Evolutionary conservation across 2,329 filamentous ascomycete species (phyloP).

Genomic region (Penicillium palitans): DNA sequence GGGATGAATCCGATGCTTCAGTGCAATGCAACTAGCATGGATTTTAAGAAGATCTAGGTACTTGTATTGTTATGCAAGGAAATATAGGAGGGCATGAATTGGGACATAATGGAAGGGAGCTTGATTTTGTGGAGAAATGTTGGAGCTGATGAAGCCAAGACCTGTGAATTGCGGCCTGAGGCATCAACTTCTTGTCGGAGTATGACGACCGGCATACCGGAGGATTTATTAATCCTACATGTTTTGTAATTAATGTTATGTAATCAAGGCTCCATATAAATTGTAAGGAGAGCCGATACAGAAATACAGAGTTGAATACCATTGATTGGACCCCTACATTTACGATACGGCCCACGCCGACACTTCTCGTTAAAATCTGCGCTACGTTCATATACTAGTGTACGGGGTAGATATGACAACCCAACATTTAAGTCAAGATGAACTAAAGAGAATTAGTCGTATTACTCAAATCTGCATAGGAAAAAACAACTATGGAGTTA

Average conservation of each 20-base stretch:
- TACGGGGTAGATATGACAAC: not conserved
- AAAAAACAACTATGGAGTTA: not conserved
- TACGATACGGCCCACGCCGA: too few relatives aligned
- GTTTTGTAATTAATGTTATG: too few relatives aligned
- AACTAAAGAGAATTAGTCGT: not conserved
- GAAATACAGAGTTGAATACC: too few relatives aligned
- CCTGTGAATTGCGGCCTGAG: slow-evolving; percentile 15
- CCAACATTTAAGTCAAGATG: not conserved
- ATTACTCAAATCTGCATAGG: slow-evolving; percentile 15
- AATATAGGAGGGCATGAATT: not conserved
- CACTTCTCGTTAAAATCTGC: too few relatives aligned
- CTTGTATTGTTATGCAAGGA: not conserved
- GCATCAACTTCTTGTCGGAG: slow-evolving; percentile 1
- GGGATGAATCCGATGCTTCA: not conserved
- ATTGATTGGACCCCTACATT: too few relatives aligned
- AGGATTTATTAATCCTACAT: too few relatives aligned
- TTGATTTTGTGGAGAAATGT: slow-evolving; percentile 19
- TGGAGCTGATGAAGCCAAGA: slow-evolving; percentile 15
- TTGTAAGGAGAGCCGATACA: too few relatives aligned
- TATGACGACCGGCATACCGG: too few relatives aligned
- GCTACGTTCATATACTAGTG: not conserved
- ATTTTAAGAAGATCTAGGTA: not conserved
- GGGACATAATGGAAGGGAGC: not conserved
- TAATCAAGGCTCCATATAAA: too few relatives aligned
- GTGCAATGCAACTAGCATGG: not conserved